These are phyloP conservation scores for Euphorbia pulcherrima DNA, from an alignment of 345 rosid genomes.

Conservation along the genomic window DNA sequence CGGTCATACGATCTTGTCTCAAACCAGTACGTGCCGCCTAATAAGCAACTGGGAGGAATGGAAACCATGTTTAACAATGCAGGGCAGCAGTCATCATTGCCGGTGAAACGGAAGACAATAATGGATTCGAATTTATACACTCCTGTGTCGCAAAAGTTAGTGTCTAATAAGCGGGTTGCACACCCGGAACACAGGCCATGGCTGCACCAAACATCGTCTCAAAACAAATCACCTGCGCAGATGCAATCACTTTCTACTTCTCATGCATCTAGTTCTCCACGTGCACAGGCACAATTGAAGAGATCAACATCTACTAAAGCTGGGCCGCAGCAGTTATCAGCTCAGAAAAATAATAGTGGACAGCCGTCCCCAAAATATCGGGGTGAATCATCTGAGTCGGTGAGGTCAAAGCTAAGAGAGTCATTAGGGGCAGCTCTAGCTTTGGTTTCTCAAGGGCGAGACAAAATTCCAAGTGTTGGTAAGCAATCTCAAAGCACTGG, in stretches of 20 bases:
- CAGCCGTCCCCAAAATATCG: constrained; percentile 37
- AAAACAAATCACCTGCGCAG: constrained; percentile 30
- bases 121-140: constrained; percentile 33
- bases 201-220: constrained; percentile 50
- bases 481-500: constrained; percentile 33
- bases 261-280: neutral
- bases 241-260: constrained; percentile 24
- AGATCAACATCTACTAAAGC: constrained; percentile 41
- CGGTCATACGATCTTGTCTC: constrained; percentile 24
- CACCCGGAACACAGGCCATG: constrained; percentile 77
- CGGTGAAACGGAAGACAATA: constrained; percentile 57
- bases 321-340: constrained; percentile 29
- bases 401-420: constrained; percentile 80
- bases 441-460: constrained; percentile 46
- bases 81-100: constrained; percentile 34
- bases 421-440: constrained; percentile 75
- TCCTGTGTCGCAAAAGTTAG: constrained; percentile 31
- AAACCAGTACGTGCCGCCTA: constrained; percentile 28
- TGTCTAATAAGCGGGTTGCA: constrained; percentile 50
- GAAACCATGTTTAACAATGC: constrained; percentile 28
- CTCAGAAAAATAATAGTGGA: constrained; percentile 41
- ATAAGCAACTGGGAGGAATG: constrained; percentile 29
- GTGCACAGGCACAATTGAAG: constrained; percentile 38
- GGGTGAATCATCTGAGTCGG: constrained; percentile 50
- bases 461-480: constrained; percentile 30